phyloP scores from a whole-genome alignment of 2,329 filamentous ascomycete species.

The Pestalotiopsis sp. region DNA sequence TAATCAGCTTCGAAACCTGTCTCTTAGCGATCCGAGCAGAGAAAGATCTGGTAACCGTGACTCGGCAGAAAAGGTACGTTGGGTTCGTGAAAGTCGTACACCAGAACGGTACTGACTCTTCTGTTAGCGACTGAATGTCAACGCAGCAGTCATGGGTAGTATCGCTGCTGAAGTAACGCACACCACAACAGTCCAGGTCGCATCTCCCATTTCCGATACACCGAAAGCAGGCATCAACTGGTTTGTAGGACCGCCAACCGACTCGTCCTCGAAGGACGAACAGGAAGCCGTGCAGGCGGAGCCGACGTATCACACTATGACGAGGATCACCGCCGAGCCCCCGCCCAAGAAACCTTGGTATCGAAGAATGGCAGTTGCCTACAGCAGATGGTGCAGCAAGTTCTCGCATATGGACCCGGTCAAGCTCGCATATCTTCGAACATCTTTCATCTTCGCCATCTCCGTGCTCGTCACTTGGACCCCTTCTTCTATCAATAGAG shows the following conservation, averaged over 20 bases:
- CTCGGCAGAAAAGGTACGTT: conserved; percentile 34
- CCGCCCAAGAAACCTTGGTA: conserved; percentile 11
- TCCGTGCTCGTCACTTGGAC: conserved; percentile 66
- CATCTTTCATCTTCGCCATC: conserved; percentile 63
- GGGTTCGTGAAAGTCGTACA: neutral
- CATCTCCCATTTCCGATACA: conserved; percentile 14
- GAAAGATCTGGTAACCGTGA: conserved; percentile 26
- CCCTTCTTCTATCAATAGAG: conserved; percentile 72
- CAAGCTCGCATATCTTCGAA: conserved; percentile 63
- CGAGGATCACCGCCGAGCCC: conserved; percentile 32
- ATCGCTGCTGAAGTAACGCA: conserved; percentile 32
- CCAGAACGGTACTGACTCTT: neutral
- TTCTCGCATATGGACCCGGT: conserved; percentile 54
- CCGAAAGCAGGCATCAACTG: conserved; percentile 24
- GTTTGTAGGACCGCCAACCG: conserved; percentile 31
- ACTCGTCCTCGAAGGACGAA: conserved; percentile 15
- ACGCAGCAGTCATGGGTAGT: conserved; percentile 35
- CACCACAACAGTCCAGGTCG: conserved; percentile 31
- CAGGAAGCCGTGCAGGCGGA: conserved; percentile 13
- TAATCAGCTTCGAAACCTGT: conserved; percentile 52
- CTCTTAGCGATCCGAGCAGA: conserved; percentile 42
- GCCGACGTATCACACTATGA: conserved; percentile 27
- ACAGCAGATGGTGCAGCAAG: conserved; percentile 26
- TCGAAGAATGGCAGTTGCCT: conserved; percentile 21
- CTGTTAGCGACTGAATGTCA: conserved; percentile 29